Conservation (phyloP, 1,284 basidiomycete genomes). For the Malassezia dermatis region DNA sequence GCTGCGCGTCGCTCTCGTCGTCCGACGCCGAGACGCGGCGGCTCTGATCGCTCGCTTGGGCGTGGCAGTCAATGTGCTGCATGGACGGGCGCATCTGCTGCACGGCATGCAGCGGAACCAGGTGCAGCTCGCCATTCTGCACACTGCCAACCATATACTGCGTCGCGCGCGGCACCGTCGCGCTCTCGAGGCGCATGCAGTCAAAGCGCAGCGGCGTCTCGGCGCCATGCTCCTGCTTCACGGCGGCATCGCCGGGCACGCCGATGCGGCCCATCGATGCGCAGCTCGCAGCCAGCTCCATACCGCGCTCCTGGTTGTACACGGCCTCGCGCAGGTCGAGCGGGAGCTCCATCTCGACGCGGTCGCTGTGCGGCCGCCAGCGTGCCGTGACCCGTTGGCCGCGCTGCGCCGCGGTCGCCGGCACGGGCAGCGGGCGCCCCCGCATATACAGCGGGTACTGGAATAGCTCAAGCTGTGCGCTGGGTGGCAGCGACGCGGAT, state of each 20-base stretch:
- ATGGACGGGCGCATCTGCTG: constrained; percentile 43
- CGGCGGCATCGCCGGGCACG: constrained; percentile 19
- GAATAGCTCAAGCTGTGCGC: constrained; percentile 33
- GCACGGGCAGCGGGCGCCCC: constrained; percentile 35
- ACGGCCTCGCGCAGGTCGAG: constrained; percentile 37
- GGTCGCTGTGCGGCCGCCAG: constrained; percentile 36
- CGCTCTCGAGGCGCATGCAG: constrained; percentile 37
- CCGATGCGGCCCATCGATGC: constrained; percentile 14
- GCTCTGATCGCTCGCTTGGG: constrained; percentile 28
- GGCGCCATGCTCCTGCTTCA: constrained; percentile 21
- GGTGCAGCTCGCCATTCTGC: constrained; percentile 36
- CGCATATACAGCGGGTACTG: constrained; percentile 43
- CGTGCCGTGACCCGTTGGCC: constrained; percentile 32
- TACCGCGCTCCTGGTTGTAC: constrained; percentile 37
- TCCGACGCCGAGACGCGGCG: constrained; percentile 26
- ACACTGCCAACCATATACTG: constrained; percentile 44
- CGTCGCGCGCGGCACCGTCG: constrained; percentile 34
- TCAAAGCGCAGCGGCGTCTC: constrained; percentile 22
- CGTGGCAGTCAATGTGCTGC: constrained; percentile 43
- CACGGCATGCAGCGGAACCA: constrained; percentile 34
- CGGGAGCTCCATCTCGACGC: constrained; percentile 43
- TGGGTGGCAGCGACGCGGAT: constrained; percentile 27
- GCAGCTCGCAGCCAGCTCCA: constrained; percentile 24
- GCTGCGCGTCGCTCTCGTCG: constrained; percentile 26
- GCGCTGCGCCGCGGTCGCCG: constrained; percentile 33